Evolutionary conservation across 2,329 filamentous ascomycete genomes (phyloP).

Genomic region (Alternaria brassicicola): DNA sequence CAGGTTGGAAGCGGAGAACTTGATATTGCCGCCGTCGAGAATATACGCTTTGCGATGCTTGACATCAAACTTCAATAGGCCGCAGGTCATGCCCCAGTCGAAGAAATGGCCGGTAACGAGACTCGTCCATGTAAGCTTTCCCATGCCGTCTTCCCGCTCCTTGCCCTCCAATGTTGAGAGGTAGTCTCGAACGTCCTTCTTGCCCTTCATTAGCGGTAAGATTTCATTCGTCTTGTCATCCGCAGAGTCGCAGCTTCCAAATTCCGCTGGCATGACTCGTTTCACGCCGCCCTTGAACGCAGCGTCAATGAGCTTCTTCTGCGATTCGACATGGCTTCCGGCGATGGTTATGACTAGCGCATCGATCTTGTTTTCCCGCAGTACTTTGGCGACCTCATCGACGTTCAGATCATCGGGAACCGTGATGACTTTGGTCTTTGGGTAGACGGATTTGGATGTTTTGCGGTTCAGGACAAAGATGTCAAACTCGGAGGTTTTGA

Average conservation of each 20-base stretch:
- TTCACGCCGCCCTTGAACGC: conserved; percentile 64
- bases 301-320: conserved; percentile 63
- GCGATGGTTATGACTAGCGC: conserved; percentile 60
- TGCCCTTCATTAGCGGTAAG: conserved; percentile 61
- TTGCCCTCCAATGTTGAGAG: conserved; percentile 57
- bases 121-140: conserved; percentile 64
- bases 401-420: conserved; percentile 47
- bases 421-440: conserved; percentile 53
- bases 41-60: conserved; percentile 59
- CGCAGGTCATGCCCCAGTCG: conserved; percentile 61
- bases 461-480: conserved; percentile 43
- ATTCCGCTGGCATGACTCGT: conserved; percentile 68
- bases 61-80: conserved; percentile 62
- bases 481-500: conserved; percentile 41
- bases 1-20: conserved; percentile 60
- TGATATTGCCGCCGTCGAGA: conserved; percentile 63
- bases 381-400: conserved; percentile 42
- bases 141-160: conserved; percentile 41
- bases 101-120: conserved; percentile 67
- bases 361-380: conserved; percentile 53
- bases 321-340: conserved; percentile 53
- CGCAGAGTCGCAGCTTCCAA: conserved; percentile 54
- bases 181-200: conserved; percentile 50
- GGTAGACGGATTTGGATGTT: conserved; percentile 47
- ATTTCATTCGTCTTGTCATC: conserved; percentile 49